A percentile compares a stretch with the other conserved stretches of the same genome.
These are phyloP conservation scores for Kluyveromyces sp. DNA, from an alignment of 1,139 yeast species.

Conservation along the genomic window DNA sequence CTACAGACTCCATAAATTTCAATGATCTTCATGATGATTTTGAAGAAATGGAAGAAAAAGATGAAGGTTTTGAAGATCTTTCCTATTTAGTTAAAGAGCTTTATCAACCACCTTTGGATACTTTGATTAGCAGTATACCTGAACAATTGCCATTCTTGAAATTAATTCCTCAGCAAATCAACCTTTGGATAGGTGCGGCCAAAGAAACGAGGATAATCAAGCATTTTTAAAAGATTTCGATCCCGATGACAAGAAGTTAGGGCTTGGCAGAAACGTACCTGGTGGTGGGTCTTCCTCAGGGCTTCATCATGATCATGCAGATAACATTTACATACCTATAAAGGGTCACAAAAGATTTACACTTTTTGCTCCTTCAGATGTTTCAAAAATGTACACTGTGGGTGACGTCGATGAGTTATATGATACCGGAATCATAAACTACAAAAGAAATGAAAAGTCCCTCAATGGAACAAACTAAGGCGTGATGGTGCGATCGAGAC, in stretches of 20 bases:
- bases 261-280: constrained; percentile 47
- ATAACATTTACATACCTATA: constrained; percentile 55
- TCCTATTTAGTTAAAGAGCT: constrained; percentile 37
- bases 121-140: constrained; percentile 35
- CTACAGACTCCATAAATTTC: constrained; percentile 39
- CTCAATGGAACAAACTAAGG: constrained; percentile 49
- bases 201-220: constrained; percentile 9
- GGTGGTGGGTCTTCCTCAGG: constrained; percentile 60
- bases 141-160: constrained; percentile 37
- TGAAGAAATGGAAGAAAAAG: constrained; percentile 31
- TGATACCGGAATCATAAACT: constrained; percentile 61
- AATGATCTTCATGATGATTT: constrained; percentile 45
- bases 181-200: constrained; percentile 56
- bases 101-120: constrained; percentile 56
- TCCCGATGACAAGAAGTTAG: constrained; percentile 23
- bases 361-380: constrained; percentile 54
- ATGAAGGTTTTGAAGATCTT: constrained; percentile 25
- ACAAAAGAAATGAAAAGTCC: constrained; percentile 46
- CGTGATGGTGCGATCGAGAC: constrained; percentile 55
- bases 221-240: constrained; percentile 15
- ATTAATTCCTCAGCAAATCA: constrained; percentile 61
- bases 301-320: constrained; percentile 76
- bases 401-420: constrained; percentile 47
- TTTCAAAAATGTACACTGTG: constrained; percentile 48
- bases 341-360: constrained; percentile 62